Evolutionary conservation across 1,284 basidiomycete genomes (phyloP), one percentile per base, ranked within the genome.

Genomic region (Phenoliferia sp.): DNA sequence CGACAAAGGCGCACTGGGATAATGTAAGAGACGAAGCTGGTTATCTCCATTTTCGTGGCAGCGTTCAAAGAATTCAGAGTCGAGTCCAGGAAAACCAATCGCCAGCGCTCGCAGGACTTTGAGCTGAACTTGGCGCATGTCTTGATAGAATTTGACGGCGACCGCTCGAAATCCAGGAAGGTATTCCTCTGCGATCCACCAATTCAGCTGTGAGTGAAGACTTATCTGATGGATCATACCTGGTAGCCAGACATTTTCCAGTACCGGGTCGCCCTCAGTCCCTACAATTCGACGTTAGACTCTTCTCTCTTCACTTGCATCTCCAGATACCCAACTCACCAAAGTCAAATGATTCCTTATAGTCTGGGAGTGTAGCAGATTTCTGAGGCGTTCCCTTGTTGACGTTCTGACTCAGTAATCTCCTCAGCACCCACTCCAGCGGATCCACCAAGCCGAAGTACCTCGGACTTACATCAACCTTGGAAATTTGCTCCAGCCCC

Each of bases 321-420:
- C 22, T 26, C 28, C 22, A 22, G 48, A 9, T 7, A 52, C 5
- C 7, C 5, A 26, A 6, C 48, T 7, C 16, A 56, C 54, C 54
- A 31, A 56, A 56, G 9, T 56, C 54, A 19, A 56, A 56, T 31
- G 54, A 56, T n/a, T 56, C 54, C 28, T 56, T 56, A 31, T 7
- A 56, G 54, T 56, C 54, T 28, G 29, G 54, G n/a, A 34, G 57
- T 17, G 66, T 72, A 12, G 61, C 61, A 5, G 28, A 19, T n/a
- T 19, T 19, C 48, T 52, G 48, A 22, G 48, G 7, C 48, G 22
- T 26, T 19, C 48, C 48, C 19, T 7, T 22, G 48, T 52, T 52
- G 17, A 52, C 48, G 5, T 19, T 22, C n/a, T n/a, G n/a, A n/a
- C n/a, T n/a, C n/a, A n/a, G n/a, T n/a, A n/a, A n/a, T n/a, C n/a